Base-by-base conservation (phyloP, 768 basidiomycete species). In the Lactarius hengduanensis region DNA sequence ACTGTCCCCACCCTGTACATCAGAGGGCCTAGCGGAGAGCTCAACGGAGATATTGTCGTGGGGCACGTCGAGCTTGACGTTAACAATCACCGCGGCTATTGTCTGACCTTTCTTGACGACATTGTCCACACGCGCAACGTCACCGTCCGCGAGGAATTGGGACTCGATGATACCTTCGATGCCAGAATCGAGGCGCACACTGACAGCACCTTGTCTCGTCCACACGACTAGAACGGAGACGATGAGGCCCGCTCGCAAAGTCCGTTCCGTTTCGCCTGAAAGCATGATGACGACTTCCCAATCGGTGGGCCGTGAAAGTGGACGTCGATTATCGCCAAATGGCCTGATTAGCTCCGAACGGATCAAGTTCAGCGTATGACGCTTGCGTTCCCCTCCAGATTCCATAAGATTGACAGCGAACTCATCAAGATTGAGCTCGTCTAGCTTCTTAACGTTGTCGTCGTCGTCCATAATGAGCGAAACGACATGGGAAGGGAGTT, bases 201-300 rank as follows among this genome's bases (percentile, higher is more conserved):
- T 79, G 38, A 89, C 86, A 30, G 77, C 77, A 50, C 79, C 77
- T 20, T 75, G 76, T 69, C 82, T 81, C 38, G 84, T 79, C 36
- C 92, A 86, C 45, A 82, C 73, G 30, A 92, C 84, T 15, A 85
- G 80, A 57, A 86, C 90, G 13, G 92, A 91, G 62, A 99, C 85
- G 71, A 96, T 89, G 61, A 94, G 81, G 53, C 94, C 94, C 40
- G 84, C 78, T 63, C 83, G 83, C 64, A 99, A 81, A 2, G 94
- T 96, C 50, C 84, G 80, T 47, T 78, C 76, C 6, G 95, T 95
- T 80, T 98, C 97, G 34, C 96, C 94, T 45, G 93, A 94, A 59
- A 98, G 85, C 96, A 97, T 98, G 2, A 92, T 94, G 71, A 98
- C 78, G 32, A 96, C 84, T 64, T 97, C 91, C 89, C 89, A 90